Conservation (phyloP, 768 basidiomycete species). For the Gymnopilus dilepis region DNA sequence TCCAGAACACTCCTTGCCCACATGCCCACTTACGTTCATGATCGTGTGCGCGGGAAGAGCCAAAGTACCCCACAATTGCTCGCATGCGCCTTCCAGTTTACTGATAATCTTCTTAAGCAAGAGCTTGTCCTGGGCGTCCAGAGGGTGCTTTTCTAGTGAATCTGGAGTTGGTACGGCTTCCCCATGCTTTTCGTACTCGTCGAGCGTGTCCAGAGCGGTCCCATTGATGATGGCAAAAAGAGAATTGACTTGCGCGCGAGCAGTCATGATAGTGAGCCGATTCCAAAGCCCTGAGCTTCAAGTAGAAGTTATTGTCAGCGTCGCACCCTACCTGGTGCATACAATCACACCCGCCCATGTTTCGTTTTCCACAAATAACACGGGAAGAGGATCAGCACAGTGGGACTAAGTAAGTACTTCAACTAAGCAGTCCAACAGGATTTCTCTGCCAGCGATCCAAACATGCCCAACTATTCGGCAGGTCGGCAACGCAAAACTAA, state of each 20-base stretch:
- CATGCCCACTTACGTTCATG: slow-evolving; percentile 32
- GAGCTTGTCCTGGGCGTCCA: slow-evolving; percentile 35
- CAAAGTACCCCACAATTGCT: slow-evolving; percentile 36
- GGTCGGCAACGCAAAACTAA: too few relatives aligned
- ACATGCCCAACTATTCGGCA: too few relatives aligned
- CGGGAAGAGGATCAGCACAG: too few relatives aligned
- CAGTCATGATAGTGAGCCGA: too few relatives aligned
- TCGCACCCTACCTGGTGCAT: too few relatives aligned
- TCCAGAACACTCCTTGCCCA: not conserved
- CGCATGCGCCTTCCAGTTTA: slow-evolving; percentile 40
- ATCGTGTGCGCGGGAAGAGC: slow-evolving; percentile 36
- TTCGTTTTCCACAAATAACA: too few relatives aligned
- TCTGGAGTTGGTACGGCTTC: slow-evolving; percentile 38
- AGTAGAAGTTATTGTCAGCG: too few relatives aligned
- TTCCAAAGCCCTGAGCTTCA: too few relatives aligned
- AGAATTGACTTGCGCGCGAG: slow-evolving; percentile 14
- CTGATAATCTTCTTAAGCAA: slow-evolving; percentile 35
- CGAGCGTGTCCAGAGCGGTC: slow-evolving; percentile 14
- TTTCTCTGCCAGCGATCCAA: too few relatives aligned
- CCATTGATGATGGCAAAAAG: slow-evolving; percentile 17
- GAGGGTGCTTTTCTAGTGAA: slow-evolving; percentile 34
- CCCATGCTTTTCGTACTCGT: slow-evolving; percentile 17
- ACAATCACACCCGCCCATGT: too few relatives aligned
- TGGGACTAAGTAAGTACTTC: too few relatives aligned
- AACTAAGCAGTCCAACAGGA: too few relatives aligned